These are phyloP conservation scores for Hypoxylon intermedium DNA, from an alignment of 495 filamentous ascomycete genomes.

Conservation along the genomic window DNA sequence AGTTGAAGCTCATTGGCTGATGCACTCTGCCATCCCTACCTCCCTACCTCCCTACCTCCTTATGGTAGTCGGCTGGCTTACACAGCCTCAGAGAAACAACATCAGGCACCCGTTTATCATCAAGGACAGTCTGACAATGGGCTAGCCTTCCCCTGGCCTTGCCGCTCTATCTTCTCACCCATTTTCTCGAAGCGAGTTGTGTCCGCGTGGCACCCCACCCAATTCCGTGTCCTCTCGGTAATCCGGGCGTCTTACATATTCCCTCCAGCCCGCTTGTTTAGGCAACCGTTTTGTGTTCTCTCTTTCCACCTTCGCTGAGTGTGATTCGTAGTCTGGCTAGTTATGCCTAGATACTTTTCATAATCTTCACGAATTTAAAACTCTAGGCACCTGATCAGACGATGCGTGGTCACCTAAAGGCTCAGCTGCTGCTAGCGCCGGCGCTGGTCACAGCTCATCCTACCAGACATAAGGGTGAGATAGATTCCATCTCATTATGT, in stretches of 20 bases:
- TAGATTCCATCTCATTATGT: background rate
- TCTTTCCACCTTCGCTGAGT: constrained; percentile 5
- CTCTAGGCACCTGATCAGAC: constrained; percentile 26
- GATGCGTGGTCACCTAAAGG: constrained; percentile 46
- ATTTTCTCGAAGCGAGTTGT: constrained; percentile 12
- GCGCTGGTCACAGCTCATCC: constrained; percentile 36
- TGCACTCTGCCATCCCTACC: constrained; percentile 13
- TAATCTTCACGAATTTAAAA: constrained; percentile 6
- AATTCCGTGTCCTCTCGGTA: constrained; percentile 15
- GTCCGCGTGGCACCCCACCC: constrained; percentile 35
- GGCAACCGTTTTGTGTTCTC: constrained; percentile 39
- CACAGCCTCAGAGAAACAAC: constrained; percentile 27
- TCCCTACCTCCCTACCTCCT: too few species aligned
- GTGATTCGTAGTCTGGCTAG: constrained; percentile 29
- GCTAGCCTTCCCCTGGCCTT: constrained; percentile 1
- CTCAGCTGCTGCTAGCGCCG: constrained; percentile 43
- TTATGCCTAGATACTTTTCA: constrained; percentile 26
- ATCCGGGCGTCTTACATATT: constrained; percentile 36
- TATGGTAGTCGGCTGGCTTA: constrained; percentile 1
- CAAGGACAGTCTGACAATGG: background rate
- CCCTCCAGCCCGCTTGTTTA: constrained; percentile 22
- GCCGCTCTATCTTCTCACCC: background rate
- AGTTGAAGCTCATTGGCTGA: constrained; percentile 40
- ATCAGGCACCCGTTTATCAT: constrained; percentile 4
- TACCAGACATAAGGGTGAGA: constrained; percentile 18